Evolutionary conservation across 257 asterid species (phyloP).

Genomic region (Scutellaria baicalensis): DNA sequence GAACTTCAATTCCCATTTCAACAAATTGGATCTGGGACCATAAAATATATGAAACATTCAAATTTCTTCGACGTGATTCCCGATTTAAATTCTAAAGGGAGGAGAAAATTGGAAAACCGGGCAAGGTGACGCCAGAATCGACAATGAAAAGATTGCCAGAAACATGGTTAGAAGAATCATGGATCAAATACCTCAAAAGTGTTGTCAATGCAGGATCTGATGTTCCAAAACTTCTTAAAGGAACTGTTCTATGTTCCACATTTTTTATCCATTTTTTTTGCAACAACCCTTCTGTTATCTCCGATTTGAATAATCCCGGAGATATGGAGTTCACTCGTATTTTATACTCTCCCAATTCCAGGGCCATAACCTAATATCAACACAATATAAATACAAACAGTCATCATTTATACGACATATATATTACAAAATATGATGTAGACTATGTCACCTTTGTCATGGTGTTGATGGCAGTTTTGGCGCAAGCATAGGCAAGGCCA

Average conservation of each 20-base stretch:
- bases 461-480: constrained; percentile 24
- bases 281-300: constrained; percentile 52
- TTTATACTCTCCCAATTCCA: constrained; percentile 43
- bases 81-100: constrained; percentile 39
- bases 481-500: constrained; percentile 24
- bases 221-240: constrained; percentile 39
- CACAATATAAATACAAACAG: too few relatives aligned
- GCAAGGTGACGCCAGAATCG: constrained; percentile 51
- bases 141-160: constrained; percentile 52
- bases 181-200: constrained; percentile 47
- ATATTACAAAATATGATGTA: background rate
- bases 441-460: constrained; percentile 44
- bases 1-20: too few relatives aligned
- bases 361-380: constrained; percentile 57
- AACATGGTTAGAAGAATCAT: constrained; percentile 46
- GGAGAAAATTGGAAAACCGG: constrained; percentile 60
- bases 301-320: constrained; percentile 56
- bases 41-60: too few relatives aligned
- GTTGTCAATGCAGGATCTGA: constrained; percentile 58
- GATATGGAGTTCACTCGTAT: constrained; percentile 68
- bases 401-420: too few relatives aligned
- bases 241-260: constrained; percentile 33
- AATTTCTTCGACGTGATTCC: too few relatives aligned
- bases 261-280: constrained; percentile 48
- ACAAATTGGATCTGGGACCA: too few relatives aligned